These are phyloP conservation scores for Castanea sativa DNA, from an alignment of 306 rosid genomes.

Conservation along the genomic window DNA sequence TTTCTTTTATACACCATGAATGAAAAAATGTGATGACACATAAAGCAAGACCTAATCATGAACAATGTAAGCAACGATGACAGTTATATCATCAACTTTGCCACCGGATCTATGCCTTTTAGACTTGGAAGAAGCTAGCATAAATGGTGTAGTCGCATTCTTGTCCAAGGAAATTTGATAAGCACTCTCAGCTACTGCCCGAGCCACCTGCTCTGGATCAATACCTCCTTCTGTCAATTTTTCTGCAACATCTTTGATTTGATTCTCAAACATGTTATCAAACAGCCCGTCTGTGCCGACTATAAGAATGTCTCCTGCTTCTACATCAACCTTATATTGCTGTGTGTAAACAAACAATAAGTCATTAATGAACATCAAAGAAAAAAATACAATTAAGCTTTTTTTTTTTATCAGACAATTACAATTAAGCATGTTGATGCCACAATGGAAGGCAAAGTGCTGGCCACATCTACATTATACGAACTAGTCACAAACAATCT, in stretches of 20 bases:
- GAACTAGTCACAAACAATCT: too few relatives aligned
- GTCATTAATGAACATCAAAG: neutral
- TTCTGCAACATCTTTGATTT: neutral
- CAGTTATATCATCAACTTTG: neutral
- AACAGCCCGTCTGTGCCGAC: neutral
- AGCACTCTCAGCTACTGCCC: neutral
- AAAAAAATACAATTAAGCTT: too few relatives aligned
- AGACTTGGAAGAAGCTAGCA: neutral
- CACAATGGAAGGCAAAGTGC: too few relatives aligned
- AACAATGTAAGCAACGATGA: neutral
- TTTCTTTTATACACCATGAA: neutral
- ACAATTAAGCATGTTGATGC: too few relatives aligned
- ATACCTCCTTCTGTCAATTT: neutral
- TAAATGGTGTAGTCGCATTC: neutral
- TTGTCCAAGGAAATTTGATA: neutral
- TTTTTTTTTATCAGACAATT: too few relatives aligned
- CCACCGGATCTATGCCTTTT: neutral
- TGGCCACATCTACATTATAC: too few relatives aligned
- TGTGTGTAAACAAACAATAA: neutral
- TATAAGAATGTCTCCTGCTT: neutral
- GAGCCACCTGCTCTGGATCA: neutral
- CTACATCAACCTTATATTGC: neutral
- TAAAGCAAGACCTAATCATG: neutral
- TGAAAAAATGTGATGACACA: too few relatives aligned
- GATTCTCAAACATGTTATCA: neutral